A percentile compares a stretch with the other conserved stretches of the same genome.
Evolutionary conservation across 2,329 filamentous ascomycete genomes (phyloP).

Genomic region (Verticillium alfalfae): DNA sequence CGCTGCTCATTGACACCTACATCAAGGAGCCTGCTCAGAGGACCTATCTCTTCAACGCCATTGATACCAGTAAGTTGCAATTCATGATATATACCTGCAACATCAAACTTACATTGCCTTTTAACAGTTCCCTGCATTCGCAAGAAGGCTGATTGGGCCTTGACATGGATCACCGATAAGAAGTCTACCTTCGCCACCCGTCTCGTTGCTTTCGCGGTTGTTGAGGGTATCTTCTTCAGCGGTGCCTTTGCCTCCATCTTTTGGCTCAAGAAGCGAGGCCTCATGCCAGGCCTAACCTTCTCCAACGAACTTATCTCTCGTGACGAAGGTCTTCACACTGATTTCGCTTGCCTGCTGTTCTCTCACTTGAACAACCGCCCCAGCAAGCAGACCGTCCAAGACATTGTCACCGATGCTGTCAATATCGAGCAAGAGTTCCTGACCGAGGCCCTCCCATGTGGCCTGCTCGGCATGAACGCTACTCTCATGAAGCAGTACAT

Average conservation of each 20-base stretch:
- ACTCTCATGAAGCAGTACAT: slow-evolving; percentile 99
- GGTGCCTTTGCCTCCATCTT: slow-evolving; percentile 98
- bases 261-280: slow-evolving; percentile 99
- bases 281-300: slow-evolving; percentile 98
- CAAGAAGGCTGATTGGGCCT: slow-evolving; percentile 98
- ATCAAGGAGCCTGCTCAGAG: slow-evolving; percentile 96
- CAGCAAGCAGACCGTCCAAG: slow-evolving; percentile 70
- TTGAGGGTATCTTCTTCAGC: slow-evolving; percentile 99
- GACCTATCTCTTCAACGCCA: slow-evolving; percentile 93
- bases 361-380: slow-evolving; percentile 95
- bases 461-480: slow-evolving; percentile 94
- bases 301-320: slow-evolving; percentile 99
- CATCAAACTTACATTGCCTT: neutral
- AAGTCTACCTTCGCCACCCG: slow-evolving; percentile 93
- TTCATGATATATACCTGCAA: neutral
- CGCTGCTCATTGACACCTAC: slow-evolving; percentile 96
- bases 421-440: slow-evolving; percentile 96
- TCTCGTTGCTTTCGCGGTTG: slow-evolving; percentile 92
- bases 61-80: slow-evolving; percentile 77
- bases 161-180: slow-evolving; percentile 90
- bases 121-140: slow-evolving; percentile 84
- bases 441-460: slow-evolving; percentile 88
- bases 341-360: slow-evolving; percentile 96
- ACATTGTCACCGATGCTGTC: slow-evolving; percentile 93
- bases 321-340: slow-evolving; percentile 98